Base-by-base conservation (phyloP, 371 early-diverging fungal genomes). In the Cladochytrium tenue region DNA sequence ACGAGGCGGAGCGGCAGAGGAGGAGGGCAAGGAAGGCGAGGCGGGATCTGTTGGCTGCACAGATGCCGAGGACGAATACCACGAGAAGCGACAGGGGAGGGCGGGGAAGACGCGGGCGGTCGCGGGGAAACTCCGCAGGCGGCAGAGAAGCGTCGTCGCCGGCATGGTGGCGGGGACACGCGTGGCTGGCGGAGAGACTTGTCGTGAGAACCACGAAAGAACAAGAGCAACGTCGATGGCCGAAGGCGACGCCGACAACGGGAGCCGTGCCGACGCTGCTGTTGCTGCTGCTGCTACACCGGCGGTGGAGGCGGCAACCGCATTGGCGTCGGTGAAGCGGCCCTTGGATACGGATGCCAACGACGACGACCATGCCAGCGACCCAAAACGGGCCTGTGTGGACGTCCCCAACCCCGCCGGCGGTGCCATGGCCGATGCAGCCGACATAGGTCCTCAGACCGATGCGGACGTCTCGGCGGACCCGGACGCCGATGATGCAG, bases 401-500 rank as follows among this genome's bases (percentile, higher is more conserved):
- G 43, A 43, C 43, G 43, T 7, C 43, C 13, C 43, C 43, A 20
- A 43, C 43, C 13, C 7, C 43, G 43, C 13, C 43, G 13, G 20
- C 20, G 43, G 20, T 20, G 43, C 43, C 43, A 20, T 43, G 43
- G 43, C 43, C 43, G 43, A 43, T 7, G 43, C 43, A 7, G 43
- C 43, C 7, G 43, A 43, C 43, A 20, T 13, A 20, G 43, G n/a
- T n/a, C n/a, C n/a, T n/a, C n/a, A n/a, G n/a, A n/a, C n/a, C n/a
- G n/a, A n/a, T n/a, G n/a, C n/a, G n/a, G n/a, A n/a, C n/a, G n/a
- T n/a, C n/a, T n/a, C n/a, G n/a, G n/a, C n/a, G n/a, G n/a, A n/a
- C n/a, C n/a, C n/a, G n/a, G 53, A 5, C 26, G 17, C 7, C 53
- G 53, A 76, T 76, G 70, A 76, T 72, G 75, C 72, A 60, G 70